Percentiles rank a stretch among this genome's conserved stretches.
These are phyloP conservation scores for Aspergillus mulundensis DNA, from an alignment of 495 filamentous ascomycete species.

Conservation along the genomic window DNA sequence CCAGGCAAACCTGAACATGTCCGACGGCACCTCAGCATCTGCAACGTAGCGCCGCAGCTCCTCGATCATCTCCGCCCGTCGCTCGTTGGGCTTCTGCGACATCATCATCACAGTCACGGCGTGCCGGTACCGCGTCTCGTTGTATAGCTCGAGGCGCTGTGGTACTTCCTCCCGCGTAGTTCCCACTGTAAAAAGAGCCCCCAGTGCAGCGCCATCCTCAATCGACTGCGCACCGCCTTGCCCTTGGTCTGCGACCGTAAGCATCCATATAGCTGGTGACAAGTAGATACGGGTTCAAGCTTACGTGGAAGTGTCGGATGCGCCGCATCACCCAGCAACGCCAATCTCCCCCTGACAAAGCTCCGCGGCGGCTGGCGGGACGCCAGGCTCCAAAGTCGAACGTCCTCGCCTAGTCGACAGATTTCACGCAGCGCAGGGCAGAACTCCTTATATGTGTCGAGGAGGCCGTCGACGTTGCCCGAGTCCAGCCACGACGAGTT, in stretches of 20 bases:
- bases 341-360: neutral
- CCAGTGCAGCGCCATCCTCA: constrained; percentile 53
- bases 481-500: neutral
- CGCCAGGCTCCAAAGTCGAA: constrained; percentile 2
- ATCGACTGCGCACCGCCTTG: constrained; percentile 49
- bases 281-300: neutral
- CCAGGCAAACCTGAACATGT: neutral
- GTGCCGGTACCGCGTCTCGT: constrained; percentile 45
- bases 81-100: neutral
- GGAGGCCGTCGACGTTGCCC: neutral
- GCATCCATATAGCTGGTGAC: neutral
- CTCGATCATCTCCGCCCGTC: neutral
- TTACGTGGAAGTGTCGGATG: constrained; percentile 5
- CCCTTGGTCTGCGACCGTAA: constrained; percentile 25
- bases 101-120: constrained; percentile 16
- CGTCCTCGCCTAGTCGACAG: neutral
- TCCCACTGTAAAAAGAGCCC: constrained; percentile 38
- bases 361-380: neutral
- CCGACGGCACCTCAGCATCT: neutral
- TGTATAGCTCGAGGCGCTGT: constrained; percentile 48
- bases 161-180: constrained; percentile 34
- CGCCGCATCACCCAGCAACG: neutral
- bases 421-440: neutral
- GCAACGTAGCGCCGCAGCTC: neutral
- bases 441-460: neutral